phyloP scores from a whole-genome alignment of 257 asterid genomes.

The Pogostemon cablin region DNA sequence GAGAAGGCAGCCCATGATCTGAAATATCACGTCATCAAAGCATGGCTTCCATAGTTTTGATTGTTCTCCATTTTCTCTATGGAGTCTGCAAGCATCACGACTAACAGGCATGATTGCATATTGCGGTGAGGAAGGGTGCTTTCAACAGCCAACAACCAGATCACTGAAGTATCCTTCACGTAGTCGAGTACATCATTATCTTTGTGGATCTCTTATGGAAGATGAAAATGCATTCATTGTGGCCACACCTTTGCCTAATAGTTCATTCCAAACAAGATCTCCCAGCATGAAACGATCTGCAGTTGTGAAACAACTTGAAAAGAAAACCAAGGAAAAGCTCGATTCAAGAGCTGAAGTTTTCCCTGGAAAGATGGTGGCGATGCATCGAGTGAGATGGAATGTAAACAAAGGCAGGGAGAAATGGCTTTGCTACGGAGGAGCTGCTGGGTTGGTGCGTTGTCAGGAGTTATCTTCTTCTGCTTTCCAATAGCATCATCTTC shows the following conservation, averaged over 20 bases:
- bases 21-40: constrained; percentile 48
- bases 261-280: constrained; percentile 45
- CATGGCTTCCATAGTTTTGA: constrained; percentile 60
- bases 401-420: constrained; percentile 74
- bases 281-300: constrained; percentile 51
- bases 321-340: constrained; percentile 33
- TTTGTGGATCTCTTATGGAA: constrained; percentile 74
- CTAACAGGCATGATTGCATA: constrained; percentile 85
- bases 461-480: constrained; percentile 50
- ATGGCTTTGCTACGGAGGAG: constrained; percentile 93
- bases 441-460: constrained; percentile 83
- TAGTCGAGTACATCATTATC: constrained; percentile 63
- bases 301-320: constrained; percentile 40
- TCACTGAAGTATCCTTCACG: constrained; percentile 65
- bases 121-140: constrained; percentile 89
- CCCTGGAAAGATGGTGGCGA: constrained; percentile 67
- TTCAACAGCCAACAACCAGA: constrained; percentile 71
- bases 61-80: constrained; percentile 70
- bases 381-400: constrained; percentile 90
- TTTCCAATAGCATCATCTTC: neutral
- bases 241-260: constrained; percentile 48
- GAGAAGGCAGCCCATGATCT: constrained; percentile 60
- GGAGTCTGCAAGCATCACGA: constrained; percentile 77
- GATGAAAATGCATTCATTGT: constrained; percentile 58
- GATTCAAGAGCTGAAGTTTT: constrained; percentile 38